Base-by-base conservation (phyloP, 2,329 filamentous ascomycete species). In the Colletotrichum noveboracense region DNA sequence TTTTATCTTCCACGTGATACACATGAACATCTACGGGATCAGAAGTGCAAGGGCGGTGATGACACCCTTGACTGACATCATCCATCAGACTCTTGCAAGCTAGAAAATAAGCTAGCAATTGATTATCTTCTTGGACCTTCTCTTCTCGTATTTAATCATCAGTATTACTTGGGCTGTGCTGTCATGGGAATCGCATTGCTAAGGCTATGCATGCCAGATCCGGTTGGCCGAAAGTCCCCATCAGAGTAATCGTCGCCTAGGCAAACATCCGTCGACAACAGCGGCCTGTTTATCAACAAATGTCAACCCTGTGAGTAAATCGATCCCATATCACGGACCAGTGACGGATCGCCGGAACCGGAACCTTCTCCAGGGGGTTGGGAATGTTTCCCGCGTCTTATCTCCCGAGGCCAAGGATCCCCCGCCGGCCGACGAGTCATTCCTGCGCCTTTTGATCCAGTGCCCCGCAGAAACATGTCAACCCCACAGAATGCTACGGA, bases 311-410 rank as follows among this genome's bases (percentile, higher is more conserved):
- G 18, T 68, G 56, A 48, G 64, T 64, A 48, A 73, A 24, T 30
- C 13, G 38, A 30, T 58, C 21, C 36, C 16, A 52, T 64, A 34
- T 43, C 56, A 34, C n/a, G 36, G 13, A 21, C n/a, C 43, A 18
- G 21, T 16, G 8, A 48, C 38, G 58, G 70, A 75, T 73, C 73
- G 73, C 73, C 73, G 73, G 64, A 72, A 73, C 73, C 70, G 70
- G 70, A 75, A 73, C 56, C 70, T 58, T 73, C 55, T 34, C 9
- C 70, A 43, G 30, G 30, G 72, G 55, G 38, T 13, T 52, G 70
- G 62, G 55, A 48, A 64, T 55, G 48, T 67, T 75, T 75, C n/a
- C 73, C 70, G 73, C 48, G 18, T 38, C 69, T 68, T 75, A 75
- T 75, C 73, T 36, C 38, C 16, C 21, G 58, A 32, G 26, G 60